phyloP scores from a whole-genome alignment of 306 rosid genomes.

The Corylus avellana region DNA sequence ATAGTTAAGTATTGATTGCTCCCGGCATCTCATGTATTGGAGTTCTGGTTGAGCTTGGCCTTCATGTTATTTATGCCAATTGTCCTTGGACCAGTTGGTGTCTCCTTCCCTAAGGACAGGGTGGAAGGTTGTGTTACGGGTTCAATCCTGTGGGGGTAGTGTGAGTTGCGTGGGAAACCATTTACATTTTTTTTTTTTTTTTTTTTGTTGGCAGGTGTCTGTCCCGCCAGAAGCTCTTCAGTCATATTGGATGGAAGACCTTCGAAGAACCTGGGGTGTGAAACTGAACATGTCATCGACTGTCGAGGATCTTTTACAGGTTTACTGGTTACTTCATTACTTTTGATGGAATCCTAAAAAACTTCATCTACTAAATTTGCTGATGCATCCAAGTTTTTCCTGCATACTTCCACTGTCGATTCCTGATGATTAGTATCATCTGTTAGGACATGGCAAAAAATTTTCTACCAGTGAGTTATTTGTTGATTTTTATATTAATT shows the following conservation, averaged over 20 bases:
- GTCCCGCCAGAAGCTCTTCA: slow-evolving; percentile 79
- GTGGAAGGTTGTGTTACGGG: not conserved
- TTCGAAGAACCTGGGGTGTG: slow-evolving; percentile 69
- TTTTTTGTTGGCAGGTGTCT: slow-evolving; percentile 59
- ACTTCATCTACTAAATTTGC: slow-evolving; percentile 1
- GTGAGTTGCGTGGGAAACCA: not conserved
- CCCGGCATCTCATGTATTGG: slow-evolving; percentile 11
- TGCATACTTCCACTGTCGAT: not conserved
- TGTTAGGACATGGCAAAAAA: not conserved
- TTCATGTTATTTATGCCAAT: not conserved
- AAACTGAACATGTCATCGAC: slow-evolving; percentile 68
- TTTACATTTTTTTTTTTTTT: not conserved
- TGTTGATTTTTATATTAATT: not conserved
- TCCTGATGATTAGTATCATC: not conserved
- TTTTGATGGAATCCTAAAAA: slow-evolving; percentile 3
- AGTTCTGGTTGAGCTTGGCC: not conserved
- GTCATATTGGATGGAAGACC: slow-evolving; percentile 68
- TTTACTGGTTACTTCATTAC: slow-evolving; percentile 19
- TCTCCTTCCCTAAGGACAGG: not conserved
- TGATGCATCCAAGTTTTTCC: not conserved
- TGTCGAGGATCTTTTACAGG: slow-evolving; percentile 81
- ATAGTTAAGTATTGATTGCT: slow-evolving; percentile 15
- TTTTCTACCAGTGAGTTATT: not conserved
- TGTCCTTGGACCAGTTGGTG: too few relatives aligned
- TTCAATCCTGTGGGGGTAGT: not conserved